Conservation (phyloP, 1,284 basidiomycete genomes). For the Wallemia mellicola region DNA sequence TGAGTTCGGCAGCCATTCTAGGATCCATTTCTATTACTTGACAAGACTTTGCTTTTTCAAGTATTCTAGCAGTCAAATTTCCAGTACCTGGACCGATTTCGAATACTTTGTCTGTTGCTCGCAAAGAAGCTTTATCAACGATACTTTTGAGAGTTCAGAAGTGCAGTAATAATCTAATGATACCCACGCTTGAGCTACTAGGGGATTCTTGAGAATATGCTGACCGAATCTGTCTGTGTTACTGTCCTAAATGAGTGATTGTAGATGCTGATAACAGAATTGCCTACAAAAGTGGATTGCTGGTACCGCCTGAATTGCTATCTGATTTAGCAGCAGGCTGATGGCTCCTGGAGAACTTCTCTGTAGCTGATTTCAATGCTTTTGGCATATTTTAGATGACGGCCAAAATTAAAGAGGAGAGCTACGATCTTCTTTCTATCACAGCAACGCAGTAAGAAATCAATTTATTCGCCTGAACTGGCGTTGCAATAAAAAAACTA, state of each 20-base stretch:
- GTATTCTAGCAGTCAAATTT: conserved; percentile 75
- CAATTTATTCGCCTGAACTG: not conserved
- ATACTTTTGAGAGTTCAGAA: conserved; percentile 23
- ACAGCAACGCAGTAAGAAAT: not conserved
- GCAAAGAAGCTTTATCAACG: conserved; percentile 69
- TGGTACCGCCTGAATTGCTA: conserved; percentile 6
- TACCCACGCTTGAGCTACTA: conserved; percentile 55
- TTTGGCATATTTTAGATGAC: not conserved
- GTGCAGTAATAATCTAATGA: not conserved
- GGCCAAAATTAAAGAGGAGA: not conserved
- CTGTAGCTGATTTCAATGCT: conserved; percentile 5
- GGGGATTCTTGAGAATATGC: conserved; percentile 85
- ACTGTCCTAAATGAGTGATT: conserved; percentile 7
- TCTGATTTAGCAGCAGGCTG: not conserved
- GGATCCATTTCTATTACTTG: conserved; percentile 97
- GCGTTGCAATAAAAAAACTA: not conserved
- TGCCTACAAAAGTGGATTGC: not conserved
- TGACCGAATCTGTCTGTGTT: conserved; percentile 85
- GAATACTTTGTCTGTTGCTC: conserved; percentile 79
- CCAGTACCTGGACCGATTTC: conserved; percentile 98
- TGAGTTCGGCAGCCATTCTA: conserved; percentile 89
- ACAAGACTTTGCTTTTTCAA: conserved; percentile 75
- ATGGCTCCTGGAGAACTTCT: not conserved
- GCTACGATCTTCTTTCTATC: not conserved
- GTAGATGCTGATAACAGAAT: not conserved